These are phyloP conservation scores for Vitis cinerea DNA, from an alignment of 164 flowering plant species.

Conservation along the genomic window DNA sequence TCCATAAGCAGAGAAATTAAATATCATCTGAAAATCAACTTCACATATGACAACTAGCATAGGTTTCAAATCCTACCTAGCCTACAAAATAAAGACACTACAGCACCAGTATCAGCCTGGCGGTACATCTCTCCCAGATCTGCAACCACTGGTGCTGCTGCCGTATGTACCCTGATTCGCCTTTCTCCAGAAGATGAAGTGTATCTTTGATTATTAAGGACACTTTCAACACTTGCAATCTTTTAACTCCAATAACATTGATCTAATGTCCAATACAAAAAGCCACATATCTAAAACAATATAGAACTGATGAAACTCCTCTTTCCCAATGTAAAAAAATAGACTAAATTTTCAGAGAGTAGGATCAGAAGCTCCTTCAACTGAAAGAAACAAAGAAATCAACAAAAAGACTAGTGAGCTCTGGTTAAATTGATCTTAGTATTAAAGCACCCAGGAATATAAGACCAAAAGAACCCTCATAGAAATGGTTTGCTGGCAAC, in stretches of 20 bases:
- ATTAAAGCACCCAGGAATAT: no score
- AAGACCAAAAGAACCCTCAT: no score
- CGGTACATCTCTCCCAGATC: conserved; percentile 98
- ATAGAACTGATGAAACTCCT: not conserved
- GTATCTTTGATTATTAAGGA: conserved; percentile 72
- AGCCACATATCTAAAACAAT: not conserved
- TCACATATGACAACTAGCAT: not conserved
- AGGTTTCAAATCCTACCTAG: conserved; percentile 51
- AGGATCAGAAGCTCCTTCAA: no score
- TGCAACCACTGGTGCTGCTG: conserved; percentile 87
- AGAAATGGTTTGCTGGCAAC: no score
- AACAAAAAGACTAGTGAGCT: no score
- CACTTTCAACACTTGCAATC: not conserved
- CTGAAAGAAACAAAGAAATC: no score
- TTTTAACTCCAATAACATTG: not conserved
- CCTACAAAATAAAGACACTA: conserved; percentile 65
- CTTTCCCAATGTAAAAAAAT: no score
- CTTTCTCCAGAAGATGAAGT: conserved; percentile 98
- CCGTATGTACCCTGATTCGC: conserved; percentile 98
- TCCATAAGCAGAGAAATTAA: not conserved
- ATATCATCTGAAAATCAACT: conserved; percentile 2
- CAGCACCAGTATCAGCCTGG: conserved; percentile 88
- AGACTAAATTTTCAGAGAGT: no score
- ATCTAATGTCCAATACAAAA: no score
- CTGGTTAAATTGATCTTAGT: no score